Conservation (phyloP, 2,329 filamentous ascomycete species). For the Parascedosporium putredinis region DNA sequence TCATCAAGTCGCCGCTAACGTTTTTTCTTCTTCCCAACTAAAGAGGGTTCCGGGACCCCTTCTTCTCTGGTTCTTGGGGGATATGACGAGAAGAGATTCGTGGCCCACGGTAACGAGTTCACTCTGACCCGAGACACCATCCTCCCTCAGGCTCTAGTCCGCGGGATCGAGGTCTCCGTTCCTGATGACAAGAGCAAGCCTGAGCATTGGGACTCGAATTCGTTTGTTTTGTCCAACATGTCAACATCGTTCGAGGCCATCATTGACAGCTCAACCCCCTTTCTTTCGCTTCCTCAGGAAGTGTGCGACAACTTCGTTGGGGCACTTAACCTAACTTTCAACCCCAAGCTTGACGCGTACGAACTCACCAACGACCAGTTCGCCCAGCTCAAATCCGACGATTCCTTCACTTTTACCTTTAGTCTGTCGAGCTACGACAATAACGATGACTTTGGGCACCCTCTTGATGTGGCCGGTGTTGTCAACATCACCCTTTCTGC, state of each 20-base stretch:
- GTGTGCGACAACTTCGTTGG: slow-evolving; percentile 56
- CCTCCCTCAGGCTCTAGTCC: slow-evolving; percentile 48
- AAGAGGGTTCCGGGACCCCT: slow-evolving; percentile 31
- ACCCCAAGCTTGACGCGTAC: slow-evolving; percentile 54
- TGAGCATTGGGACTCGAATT: slow-evolving; percentile 28
- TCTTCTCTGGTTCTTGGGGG: slow-evolving; percentile 57
- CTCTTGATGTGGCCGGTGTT: slow-evolving; percentile 37
- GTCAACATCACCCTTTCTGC: slow-evolving; percentile 46
- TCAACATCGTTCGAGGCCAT: slow-evolving; percentile 38
- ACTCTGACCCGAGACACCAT: slow-evolving; percentile 42
- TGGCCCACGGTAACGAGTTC: slow-evolving; percentile 51
- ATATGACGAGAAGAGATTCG: slow-evolving; percentile 54
- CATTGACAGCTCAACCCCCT: slow-evolving; percentile 55
- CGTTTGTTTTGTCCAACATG: slow-evolving; percentile 30
- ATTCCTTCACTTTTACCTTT: slow-evolving; percentile 44
- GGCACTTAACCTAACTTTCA: slow-evolving; percentile 54
- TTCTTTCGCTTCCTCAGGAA: slow-evolving; percentile 49
- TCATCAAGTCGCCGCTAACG: not conserved
- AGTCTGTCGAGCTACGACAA: slow-evolving; percentile 45
- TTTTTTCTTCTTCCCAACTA: slow-evolving; percentile 9
- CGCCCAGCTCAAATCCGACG: slow-evolving; percentile 29
- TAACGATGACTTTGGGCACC: slow-evolving; percentile 38
- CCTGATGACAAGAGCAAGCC: slow-evolving; percentile 19
- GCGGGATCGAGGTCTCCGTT: slow-evolving; percentile 39
- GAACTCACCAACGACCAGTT: slow-evolving; percentile 50